Percentiles rank a stretch among this genome's conserved stretches.
Conservation (phyloP, 306 rosid species). For the Oemleria cerasiformis region DNA sequence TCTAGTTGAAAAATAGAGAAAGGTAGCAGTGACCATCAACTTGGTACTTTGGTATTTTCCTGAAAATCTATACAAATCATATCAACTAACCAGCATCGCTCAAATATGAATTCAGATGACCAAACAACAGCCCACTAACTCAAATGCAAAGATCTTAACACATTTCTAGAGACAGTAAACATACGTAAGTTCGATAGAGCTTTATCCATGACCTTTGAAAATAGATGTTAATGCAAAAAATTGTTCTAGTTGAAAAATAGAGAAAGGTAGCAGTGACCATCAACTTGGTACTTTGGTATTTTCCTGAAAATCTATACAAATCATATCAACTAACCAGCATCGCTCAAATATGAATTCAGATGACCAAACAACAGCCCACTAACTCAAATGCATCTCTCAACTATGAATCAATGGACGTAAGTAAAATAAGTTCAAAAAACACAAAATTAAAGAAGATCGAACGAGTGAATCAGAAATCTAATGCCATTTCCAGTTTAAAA, state of each 20-base stretch:
- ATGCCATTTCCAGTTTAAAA: constrained; percentile 19
- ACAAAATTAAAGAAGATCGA: constrained; percentile 1
- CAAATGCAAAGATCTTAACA: background rate
- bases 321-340: background rate
- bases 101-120: background rate
- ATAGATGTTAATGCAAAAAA: background rate
- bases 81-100: constrained; percentile 1
- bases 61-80: background rate
- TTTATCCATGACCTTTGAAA: background rate
- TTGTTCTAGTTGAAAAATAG: background rate
- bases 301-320: background rate
- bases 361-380: constrained; percentile 4
- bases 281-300: background rate
- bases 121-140: constrained; percentile 5
- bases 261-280: background rate
- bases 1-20: background rate
- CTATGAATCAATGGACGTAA: background rate
- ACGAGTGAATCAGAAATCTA: background rate
- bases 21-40: background rate
- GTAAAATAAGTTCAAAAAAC: background rate
- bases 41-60: background rate
- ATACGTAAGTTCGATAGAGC: background rate
- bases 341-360: constrained; percentile 1
- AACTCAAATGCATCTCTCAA: background rate
- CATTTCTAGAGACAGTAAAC: background rate